Evolutionary conservation across 139 green algal species (phyloP).

Genomic region (Ettlia oleoabundans): DNA sequence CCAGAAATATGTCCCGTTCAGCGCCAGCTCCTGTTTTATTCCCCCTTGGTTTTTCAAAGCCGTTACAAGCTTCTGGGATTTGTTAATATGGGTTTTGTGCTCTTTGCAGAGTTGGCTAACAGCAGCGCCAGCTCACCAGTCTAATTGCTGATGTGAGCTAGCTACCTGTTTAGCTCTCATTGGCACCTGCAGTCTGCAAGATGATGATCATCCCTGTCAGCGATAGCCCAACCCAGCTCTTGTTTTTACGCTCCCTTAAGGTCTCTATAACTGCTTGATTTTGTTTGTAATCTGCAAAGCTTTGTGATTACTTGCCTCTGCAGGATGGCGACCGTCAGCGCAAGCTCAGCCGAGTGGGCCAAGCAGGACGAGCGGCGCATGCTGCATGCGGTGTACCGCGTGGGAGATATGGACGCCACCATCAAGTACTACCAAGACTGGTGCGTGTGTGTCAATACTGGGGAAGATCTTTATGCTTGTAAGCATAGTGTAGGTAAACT

Average conservation of each 20-base stretch:
- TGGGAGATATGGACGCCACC: constrained; percentile 76
- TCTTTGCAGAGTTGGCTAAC: no score
- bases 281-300: not conserved
- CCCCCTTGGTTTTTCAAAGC: no score
- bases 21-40: no score
- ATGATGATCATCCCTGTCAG: no score
- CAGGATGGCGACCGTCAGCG: constrained; percentile 11
- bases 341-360: constrained; percentile 31
- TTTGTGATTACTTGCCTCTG: not conserved
- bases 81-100: no score
- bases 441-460: not conserved
- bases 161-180: no score
- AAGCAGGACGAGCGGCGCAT: constrained; percentile 78
- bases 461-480: not conserved
- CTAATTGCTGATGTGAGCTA: no score
- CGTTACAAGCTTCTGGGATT: no score
- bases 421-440: constrained; percentile 56
- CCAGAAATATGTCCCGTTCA: no score
- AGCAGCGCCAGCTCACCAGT: no score
- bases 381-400: constrained; percentile 75
- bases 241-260: not conserved
- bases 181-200: no score
- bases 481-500: no score
- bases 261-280: not conserved
- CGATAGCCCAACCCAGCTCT: not conserved